Conservation (phyloP, 73 alveolate species). For the Paramecium pentaurelia region DNA sequence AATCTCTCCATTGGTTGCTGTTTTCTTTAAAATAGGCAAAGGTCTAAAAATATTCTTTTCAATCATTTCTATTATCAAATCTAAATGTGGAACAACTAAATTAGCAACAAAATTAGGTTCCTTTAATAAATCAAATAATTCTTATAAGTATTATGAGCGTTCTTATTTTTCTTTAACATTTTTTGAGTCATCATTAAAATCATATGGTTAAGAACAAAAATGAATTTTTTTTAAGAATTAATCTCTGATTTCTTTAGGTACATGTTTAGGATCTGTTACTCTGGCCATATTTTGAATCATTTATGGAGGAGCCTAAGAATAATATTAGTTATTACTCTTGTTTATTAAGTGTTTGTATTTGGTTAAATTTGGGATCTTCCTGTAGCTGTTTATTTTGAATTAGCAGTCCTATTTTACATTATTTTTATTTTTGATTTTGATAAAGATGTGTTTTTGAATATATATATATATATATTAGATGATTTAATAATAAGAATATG, state of each 20-base stretch:
- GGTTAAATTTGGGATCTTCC: background rate
- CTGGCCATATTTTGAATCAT: conserved; percentile 34
- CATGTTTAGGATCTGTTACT: conserved; percentile 62
- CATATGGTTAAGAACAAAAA: conserved; percentile 64
- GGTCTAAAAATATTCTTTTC: conserved; percentile 91
- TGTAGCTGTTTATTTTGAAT: background rate
- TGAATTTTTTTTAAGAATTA: conserved; percentile 61
- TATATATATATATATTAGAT: background rate
- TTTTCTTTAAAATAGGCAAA: conserved; percentile 76
- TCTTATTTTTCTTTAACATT: conserved; percentile 81
- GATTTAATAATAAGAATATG: background rate
- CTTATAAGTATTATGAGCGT: conserved; percentile 74
- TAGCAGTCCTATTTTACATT: background rate
- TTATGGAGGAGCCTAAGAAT: background rate
- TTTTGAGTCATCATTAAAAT: conserved; percentile 87
- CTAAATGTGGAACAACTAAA: conserved; percentile 81
- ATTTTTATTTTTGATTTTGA: background rate
- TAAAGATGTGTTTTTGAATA: background rate
- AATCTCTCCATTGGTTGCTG: conserved; percentile 61
- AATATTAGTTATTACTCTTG: background rate
- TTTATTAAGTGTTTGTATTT: background rate
- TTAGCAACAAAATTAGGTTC: conserved; percentile 78
- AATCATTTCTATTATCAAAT: conserved; percentile 85
- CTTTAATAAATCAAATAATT: conserved; percentile 66
- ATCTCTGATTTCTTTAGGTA: conserved; percentile 65